phyloP scores from a whole-genome alignment of 192 early-diverging fungal genomes.

The Backusella mclennaniae region DNA sequence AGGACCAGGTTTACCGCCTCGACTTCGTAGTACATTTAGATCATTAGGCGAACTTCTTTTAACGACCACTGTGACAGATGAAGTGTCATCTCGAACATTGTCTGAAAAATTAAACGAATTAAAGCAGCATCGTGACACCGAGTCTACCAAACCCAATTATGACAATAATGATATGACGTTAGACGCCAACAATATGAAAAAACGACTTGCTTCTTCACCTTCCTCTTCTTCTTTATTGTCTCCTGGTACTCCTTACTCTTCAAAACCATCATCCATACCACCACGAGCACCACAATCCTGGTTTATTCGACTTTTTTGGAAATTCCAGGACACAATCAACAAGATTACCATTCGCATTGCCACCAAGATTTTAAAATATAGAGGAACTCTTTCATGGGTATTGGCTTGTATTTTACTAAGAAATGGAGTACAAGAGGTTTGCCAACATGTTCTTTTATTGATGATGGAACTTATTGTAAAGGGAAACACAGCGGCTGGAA shows the following conservation, averaged over 20 bases:
- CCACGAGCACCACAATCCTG: not conserved
- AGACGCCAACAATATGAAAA: not conserved
- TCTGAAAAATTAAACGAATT: not conserved
- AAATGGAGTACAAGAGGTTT: conserved; percentile 4
- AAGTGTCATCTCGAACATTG: not conserved
- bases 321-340: not conserved
- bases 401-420: not conserved
- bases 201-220: not conserved
- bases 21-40: not conserved
- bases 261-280: not conserved
- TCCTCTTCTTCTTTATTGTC: not conserved
- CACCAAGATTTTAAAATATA: not conserved
- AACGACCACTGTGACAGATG: not conserved
- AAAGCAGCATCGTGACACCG: not conserved
- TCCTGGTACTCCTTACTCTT: not conserved
- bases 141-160: not conserved
- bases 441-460: conserved; percentile 1
- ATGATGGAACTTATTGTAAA: conserved; percentile 9
- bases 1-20: not conserved
- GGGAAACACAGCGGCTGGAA: not conserved
- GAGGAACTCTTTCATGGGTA: conserved; percentile 4
- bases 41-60: conserved; percentile 2
- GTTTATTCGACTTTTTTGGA: not conserved
- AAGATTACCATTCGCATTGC: not conserved
- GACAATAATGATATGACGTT: not conserved